Conservation (phyloP, 495 filamentous ascomycete species). For the Neurospora sp. region DNA sequence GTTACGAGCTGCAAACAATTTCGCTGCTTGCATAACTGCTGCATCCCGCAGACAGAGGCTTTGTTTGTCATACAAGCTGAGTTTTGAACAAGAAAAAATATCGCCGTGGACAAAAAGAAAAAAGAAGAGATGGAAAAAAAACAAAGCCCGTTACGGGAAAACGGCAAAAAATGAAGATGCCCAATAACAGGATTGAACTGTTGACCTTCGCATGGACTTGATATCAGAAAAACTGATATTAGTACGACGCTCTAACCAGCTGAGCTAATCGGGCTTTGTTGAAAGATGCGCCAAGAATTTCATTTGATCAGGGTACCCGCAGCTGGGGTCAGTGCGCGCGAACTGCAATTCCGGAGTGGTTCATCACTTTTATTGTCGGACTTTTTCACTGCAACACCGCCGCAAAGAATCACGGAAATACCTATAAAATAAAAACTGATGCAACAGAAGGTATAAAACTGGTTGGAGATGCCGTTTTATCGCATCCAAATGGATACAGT, state of each 20-base stretch:
- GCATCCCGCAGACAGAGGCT: background rate
- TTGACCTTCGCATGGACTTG: background rate
- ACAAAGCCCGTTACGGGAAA: background rate
- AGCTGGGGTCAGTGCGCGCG: background rate
- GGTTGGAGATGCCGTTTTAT: background rate
- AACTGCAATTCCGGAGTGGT: background rate
- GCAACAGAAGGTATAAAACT: too few species aligned
- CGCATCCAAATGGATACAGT: background rate
- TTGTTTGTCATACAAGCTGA: background rate
- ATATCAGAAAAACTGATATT: background rate
- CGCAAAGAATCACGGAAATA: background rate
- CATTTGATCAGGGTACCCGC: background rate
- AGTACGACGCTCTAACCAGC: background rate
- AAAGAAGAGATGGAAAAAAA: background rate
- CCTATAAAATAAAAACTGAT: background rate
- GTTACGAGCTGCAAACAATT: background rate
- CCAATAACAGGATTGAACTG: background rate
- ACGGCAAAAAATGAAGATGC: background rate
- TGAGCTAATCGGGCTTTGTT: background rate
- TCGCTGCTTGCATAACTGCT: background rate
- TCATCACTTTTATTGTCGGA: background rate
- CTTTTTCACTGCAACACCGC: background rate
- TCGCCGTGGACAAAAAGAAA: background rate
- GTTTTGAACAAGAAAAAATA: background rate
- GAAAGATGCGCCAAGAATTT: background rate